Evolutionary conservation across 257 asterid species (phyloP), one percentile per base, ranked within the genome.

Genomic region (Solanum corneliomulleri): DNA sequence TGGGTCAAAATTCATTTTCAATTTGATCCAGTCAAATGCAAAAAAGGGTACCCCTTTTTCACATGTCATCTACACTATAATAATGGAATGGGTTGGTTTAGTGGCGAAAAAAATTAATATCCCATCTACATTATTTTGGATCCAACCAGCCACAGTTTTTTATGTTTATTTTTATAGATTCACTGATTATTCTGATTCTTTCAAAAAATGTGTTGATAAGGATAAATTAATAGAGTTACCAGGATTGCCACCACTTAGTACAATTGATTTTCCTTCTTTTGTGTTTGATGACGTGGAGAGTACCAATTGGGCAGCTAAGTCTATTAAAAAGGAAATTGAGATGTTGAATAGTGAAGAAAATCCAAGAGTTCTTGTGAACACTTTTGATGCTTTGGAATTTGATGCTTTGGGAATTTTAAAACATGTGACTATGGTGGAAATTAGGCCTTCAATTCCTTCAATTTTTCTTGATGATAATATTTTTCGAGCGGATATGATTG

Each of bases 371-470:
- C 72, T 72, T 12, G 72, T 86, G 2, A 86, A 86, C 66, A 72
- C 88, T 27, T 72, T 49, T 25, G 75, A 86, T 82, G 64, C 85
- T 11, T 58, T 86, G 52, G 18, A 47, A 47, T 86, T 8, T 5
- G 23, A 39, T 82, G 47, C 85, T 11, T 58, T 86, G 56, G 76
- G 25, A 39, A 69, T 45, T 70, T 3, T 85, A 7, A 72, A 74
- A 13, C 69, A 80, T 8, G 86, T 80, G 52, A 83, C 70, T 2
- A 4, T 85, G 74, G 18, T 85, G 11, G 80, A 37, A 9, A 29
- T 89, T 60, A 86, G 90, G 14, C 90, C 91, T 8, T 81, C 64
- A 31, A 64, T 88, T 52, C 83, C 88, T 58, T 82, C 71, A 14
- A 29, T 66, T 62, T 77, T 88, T 31, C 41, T 62, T n/a, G 45